Evolutionary conservation across 371 early-diverging fungal species (phyloP).

Genomic region (Rhizopus stolonifer): DNA sequence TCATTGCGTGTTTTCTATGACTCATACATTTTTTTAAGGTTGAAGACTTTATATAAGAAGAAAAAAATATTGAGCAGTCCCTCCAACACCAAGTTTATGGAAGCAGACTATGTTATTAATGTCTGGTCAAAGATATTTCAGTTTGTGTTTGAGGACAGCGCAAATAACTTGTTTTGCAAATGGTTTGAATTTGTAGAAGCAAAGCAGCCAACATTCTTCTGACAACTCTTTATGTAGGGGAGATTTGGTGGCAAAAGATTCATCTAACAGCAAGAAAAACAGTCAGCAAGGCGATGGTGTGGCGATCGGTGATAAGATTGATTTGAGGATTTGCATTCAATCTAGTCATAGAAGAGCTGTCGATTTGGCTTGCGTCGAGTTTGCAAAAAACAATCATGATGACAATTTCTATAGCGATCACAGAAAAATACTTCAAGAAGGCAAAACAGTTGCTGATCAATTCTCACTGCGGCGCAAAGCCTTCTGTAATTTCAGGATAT

Average conservation of each 20-base stretch:
- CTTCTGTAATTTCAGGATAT: too few relatives aligned
- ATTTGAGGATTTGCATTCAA: neutral
- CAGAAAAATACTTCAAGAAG: slow-evolving; percentile 2
- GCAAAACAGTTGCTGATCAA: neutral
- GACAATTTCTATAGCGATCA: neutral
- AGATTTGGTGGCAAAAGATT: neutral
- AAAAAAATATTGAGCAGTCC: slow-evolving; percentile 1
- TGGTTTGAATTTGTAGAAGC: slow-evolving; percentile 1
- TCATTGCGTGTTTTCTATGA: slow-evolving; percentile 1
- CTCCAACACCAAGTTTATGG: slow-evolving; percentile 2
- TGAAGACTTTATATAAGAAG: neutral
- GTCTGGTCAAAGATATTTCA: slow-evolving; percentile 7
- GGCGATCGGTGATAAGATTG: neutral
- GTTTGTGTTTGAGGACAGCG: neutral
- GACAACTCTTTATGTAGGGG: neutral
- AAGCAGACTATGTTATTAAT: slow-evolving; percentile 3
- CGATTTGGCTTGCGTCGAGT: neutral
- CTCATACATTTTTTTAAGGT: slow-evolving; percentile 1
- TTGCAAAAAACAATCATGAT: neutral
- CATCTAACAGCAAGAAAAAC: neutral
- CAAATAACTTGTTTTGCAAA: slow-evolving; percentile 4
- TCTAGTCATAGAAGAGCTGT: neutral
- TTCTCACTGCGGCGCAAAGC: too few relatives aligned
- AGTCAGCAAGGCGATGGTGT: neutral
- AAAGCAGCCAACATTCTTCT: slow-evolving; percentile 1